Evolutionary conservation across 2,329 filamentous ascomycete genomes (phyloP).

Genomic region (Hymenoscyphus fraxineus): DNA sequence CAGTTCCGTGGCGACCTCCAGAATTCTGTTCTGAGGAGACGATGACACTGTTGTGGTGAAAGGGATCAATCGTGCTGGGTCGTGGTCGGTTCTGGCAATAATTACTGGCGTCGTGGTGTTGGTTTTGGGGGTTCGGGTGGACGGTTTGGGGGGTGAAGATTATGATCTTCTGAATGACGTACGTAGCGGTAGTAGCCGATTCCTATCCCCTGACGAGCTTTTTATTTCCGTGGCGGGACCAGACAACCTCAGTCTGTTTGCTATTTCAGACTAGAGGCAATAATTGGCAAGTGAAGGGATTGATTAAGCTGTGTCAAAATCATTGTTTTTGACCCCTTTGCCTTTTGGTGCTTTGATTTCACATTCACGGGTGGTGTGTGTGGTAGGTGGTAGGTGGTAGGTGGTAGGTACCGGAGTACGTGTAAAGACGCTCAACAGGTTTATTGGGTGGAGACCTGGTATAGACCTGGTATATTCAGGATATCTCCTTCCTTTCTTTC

Average conservation of each 20-base stretch:
- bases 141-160: background rate
- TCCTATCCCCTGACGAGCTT: background rate
- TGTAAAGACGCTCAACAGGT: background rate
- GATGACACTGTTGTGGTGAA: background rate
- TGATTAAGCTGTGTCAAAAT: background rate
- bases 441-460: background rate
- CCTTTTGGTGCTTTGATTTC: background rate
- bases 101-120: background rate
- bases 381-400: no score
- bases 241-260: background rate
- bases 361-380: background rate
- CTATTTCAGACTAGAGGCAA: background rate
- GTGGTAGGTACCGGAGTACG: no score
- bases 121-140: background rate
- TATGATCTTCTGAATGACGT: constrained; percentile 4
- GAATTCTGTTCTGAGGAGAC: background rate
- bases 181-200: background rate
- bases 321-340: background rate
- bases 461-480: background rate
- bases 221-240: background rate
- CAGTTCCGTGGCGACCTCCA: background rate
- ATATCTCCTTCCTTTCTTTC: background rate
- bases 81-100: background rate
- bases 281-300: background rate
- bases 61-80: background rate